Conservation (phyloP, 352 stramenopile genomes). For the Pythium folliculosum region DNA sequence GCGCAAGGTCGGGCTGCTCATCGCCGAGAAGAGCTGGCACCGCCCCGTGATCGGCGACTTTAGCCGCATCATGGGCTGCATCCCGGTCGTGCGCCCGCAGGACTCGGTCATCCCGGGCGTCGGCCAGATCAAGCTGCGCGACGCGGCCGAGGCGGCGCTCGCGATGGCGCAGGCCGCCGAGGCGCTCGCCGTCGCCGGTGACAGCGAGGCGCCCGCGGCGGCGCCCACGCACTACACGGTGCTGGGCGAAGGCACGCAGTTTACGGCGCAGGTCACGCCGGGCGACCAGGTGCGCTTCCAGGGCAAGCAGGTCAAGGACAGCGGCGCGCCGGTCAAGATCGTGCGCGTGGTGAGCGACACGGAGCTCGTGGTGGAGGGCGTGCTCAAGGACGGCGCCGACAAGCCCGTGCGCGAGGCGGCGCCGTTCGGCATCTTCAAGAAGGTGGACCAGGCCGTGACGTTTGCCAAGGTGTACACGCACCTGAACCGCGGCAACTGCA, state of each 20-base stretch:
- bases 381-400: conserved; percentile 41
- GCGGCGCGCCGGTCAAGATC: conserved; percentile 83
- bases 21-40: conserved; percentile 97
- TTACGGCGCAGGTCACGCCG: conserved; percentile 70
- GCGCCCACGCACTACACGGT: conserved; percentile 41
- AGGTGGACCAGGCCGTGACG: conserved; percentile 91
- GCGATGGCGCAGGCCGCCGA: background rate
- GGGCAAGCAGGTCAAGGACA: conserved; percentile 78
- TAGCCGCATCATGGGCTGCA: conserved; percentile 93
- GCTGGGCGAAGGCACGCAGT: conserved; percentile 67
- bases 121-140: conserved; percentile 64
- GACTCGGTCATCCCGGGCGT: conserved; percentile 81
- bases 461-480: conserved; percentile 93
- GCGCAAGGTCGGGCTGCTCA: conserved; percentile 96
- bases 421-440: conserved; percentile 89
- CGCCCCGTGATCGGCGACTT: conserved; percentile 94
- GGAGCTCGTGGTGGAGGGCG: conserved; percentile 65
- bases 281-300: conserved; percentile 83
- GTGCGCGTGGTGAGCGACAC: conserved; percentile 84
- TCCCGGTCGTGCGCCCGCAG: conserved; percentile 97
- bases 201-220: conserved; percentile 6
- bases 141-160: conserved; percentile 31
- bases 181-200: conserved; percentile 15
- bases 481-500: conserved; percentile 88
- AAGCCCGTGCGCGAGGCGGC: conserved; percentile 41